Evolutionary conservation across 2,329 filamentous ascomycete genomes (phyloP), one percentile per base, ranked within the genome.

Genomic region (Hawksworthiomyces lignivorus): DNA sequence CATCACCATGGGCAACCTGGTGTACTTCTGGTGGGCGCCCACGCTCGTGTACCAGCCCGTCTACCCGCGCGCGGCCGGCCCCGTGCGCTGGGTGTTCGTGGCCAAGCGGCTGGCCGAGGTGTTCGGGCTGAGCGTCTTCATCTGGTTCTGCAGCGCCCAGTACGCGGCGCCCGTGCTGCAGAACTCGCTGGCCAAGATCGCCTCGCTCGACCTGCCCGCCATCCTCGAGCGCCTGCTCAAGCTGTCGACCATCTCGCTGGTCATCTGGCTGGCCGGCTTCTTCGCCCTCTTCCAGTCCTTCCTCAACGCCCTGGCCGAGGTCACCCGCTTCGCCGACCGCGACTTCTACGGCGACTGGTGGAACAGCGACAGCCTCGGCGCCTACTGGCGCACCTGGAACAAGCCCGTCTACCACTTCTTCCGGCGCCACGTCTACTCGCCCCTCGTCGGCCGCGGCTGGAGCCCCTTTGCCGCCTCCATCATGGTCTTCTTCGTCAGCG

Each of bases 341-440:
- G 84, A 89, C 39, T 98, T 98, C 62, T 98, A 98, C 62, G 83
- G 86, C 28, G 88, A 95, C 56, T 98, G 92, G 92, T 98, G 92
- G 92, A 98, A 98, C 58, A 87, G 82, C 50, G 80, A 82, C 41
- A 88, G 82, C 50, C 70, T 97, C 7, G 86, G 89, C 26, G 75
- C 75, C 5, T 98, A 98, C 68, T 96, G 90, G 90, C 80, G 89
- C 18, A 85, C 83, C 1, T 98, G 92, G 92, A 98, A 98, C 66
- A 94, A 94, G 60, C 92, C 92, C 1, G 90, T 98, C 6, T 94
- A 94, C 57, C 82, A 88, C 45, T 98, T 95, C 62, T 97, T 98
- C 81, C 89, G 87, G 56, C 74, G 92, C 28, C 92, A 98, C 60
- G 80, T 98, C 39, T 97, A 92, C 65, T 82, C 83, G 29, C 92